Base-by-base conservation (phyloP, 352 stramenopile genomes). In the Globisporangium nodosum region DNA sequence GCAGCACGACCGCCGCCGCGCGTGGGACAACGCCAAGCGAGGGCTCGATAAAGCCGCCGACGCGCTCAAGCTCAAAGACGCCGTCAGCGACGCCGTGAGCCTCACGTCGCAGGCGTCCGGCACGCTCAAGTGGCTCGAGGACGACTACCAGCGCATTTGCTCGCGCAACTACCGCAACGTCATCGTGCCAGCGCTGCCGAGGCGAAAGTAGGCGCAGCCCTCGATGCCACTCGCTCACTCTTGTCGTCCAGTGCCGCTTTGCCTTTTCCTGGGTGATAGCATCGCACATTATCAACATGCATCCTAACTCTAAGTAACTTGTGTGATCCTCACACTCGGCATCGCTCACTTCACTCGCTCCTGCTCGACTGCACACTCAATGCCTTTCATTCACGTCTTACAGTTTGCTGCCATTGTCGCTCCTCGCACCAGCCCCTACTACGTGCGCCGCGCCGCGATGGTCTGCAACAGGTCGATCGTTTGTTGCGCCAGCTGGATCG, bases 391-490 rank as follows among this genome's bases (percentile, higher is more conserved):
- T 27, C 24, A 27, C 24, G 24, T 27, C 24, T 27, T 27, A 27
- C 24, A 27, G 24, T 27, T 27, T 27, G 24, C 24, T 27, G 33
- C 33, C 5, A 37, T 37, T 16, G 4, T 43, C 40, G 40, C 40
- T 48, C 42, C 16, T 40, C 35, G 11, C 8, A 27, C 5, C 6
- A 24, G 15, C 24, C 42, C 8, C 39, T 43, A 48, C 16, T 48
- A 16, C 13, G 56, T 57, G 62, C 78, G 74, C 73, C 80, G 81
- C 33, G 69, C 62, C 27, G 52, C 60, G 31, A 87, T 83, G 33
- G 77, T 88, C 40, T 77, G 74, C 46, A 90, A 76, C 49, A 90
- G 77, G 53, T 87, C 77, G 43, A 85, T 66, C 30, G 75, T 74
- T 63, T 90, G 74, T 8, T 71, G 64, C 15, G 81, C 68, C 1